These are phyloP conservation scores for Cruciata laevipes DNA, from an alignment of 257 asterid species.

Conservation along the genomic window DNA sequence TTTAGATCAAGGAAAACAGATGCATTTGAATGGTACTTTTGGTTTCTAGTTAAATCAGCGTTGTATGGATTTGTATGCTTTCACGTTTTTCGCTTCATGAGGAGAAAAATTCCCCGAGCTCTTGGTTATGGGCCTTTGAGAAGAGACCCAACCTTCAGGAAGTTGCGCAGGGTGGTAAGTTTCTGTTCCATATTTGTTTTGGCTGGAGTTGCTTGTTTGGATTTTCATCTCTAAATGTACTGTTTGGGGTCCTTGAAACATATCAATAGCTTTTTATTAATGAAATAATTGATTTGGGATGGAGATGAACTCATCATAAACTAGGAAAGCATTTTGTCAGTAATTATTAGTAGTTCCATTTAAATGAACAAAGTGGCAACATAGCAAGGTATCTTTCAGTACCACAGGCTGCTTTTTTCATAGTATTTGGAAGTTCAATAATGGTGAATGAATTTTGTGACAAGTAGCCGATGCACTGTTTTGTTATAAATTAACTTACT, in stretches of 20 bases:
- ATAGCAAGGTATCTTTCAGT: neutral
- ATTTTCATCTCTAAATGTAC: neutral
- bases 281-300: neutral
- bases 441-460: neutral
- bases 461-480: too few relatives aligned
- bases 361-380: neutral
- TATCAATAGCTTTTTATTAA: too few relatives aligned
- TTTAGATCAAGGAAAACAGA: slow-evolving; percentile 52
- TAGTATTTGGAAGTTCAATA: neutral
- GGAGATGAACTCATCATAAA: neutral
- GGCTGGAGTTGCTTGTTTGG: neutral
- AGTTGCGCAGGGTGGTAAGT: slow-evolving; percentile 69
- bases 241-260: neutral
- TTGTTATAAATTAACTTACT: neutral
- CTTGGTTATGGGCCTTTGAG: slow-evolving; percentile 77
- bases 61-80: slow-evolving; percentile 58
- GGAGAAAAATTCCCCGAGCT: slow-evolving; percentile 59
- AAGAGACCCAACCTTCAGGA: slow-evolving; percentile 69
- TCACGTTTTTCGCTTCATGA: slow-evolving; percentile 47
- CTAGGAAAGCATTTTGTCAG: neutral
- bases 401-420: neutral
- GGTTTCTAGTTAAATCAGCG: slow-evolving; percentile 68
- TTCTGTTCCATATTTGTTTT: slow-evolving; percentile 17
- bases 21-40: slow-evolving; percentile 61
- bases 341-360: neutral